Base-by-base conservation (phyloP, 441 rosid genomes). In the Erodium texanum region DNA sequence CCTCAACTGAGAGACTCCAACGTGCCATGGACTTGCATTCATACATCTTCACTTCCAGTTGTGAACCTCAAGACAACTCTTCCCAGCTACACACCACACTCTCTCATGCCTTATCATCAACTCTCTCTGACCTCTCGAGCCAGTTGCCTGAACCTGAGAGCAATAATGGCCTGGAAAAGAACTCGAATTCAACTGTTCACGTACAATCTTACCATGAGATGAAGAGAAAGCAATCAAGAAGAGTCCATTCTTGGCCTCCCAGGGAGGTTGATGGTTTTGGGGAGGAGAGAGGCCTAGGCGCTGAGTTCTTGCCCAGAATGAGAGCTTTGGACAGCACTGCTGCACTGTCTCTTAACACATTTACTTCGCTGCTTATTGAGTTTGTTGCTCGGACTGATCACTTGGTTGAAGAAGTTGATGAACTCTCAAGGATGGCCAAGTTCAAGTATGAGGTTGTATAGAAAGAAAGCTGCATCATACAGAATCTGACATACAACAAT, bases 301-400 rank as follows among this genome's bases (percentile, higher is more conserved):
- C n/a, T n/a, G n/a, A n/a, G n/a, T n/a, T n/a, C n/a, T n/a, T 80
- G 65, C 86, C 87, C 0, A 76, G 77, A 72, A 82, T 88, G 90
- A 84, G 61, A 14, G 77, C 87, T 10, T 73, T 83, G 3, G 86
- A 83, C 79, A 88, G 82, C 82, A 86, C 89, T 0, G 83, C 89
- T 11, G 83, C 86, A 3, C 61, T 85, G 18, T 87, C 93, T 48
- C 83, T 85, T 9, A 83, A 77, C 29, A 83, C 83, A 0, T 87
- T 85, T 38, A 78, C 87, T 58, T 86, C 90, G 6, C 77, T 88
- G 79, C 85, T 88, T 15, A 82, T 86, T 50, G 90, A 86, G 77
- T 88, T 86, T 62, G 87, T 88, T 43, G 90, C 83, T 7, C 79
- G 93, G 82, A 81, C 86, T 69, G 80, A 88, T 76, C 89, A 83